Conservation (phyloP, 2,329 filamentous ascomycete species). For the Didymella sp. region DNA sequence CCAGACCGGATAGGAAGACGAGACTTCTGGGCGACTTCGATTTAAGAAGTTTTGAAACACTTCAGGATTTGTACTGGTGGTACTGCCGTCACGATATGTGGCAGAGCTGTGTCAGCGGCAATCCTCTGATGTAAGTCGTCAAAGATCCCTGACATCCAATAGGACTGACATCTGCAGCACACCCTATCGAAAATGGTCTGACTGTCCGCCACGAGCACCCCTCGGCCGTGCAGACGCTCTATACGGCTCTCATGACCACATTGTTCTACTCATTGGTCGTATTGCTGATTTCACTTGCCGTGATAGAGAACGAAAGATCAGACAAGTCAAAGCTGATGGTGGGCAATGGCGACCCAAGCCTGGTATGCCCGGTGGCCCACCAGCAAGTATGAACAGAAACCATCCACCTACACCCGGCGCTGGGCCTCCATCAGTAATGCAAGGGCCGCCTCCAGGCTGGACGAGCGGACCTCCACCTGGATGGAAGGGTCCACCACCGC, state of each 20-base stretch:
- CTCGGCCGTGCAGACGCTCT: constrained; percentile 79
- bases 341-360: constrained; percentile 63
- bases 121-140: constrained; percentile 76
- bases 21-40: constrained; percentile 57
- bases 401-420: constrained; percentile 32
- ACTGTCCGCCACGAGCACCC: constrained; percentile 83
- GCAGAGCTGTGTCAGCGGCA: constrained; percentile 87
- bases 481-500: constrained; percentile 30
- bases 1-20: constrained; percentile 47
- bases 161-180: constrained; percentile 62
- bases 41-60: constrained; percentile 78
- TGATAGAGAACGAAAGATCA: constrained; percentile 80
- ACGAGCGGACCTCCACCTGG: constrained; percentile 28
- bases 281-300: constrained; percentile 78
- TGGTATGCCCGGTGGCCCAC: constrained; percentile 54
- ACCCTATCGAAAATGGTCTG: constrained; percentile 80
- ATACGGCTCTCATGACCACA: constrained; percentile 87
- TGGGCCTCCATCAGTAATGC: constrained; percentile 37
- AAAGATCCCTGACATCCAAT: background rate
- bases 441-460: constrained; percentile 37
- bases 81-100: constrained; percentile 93
- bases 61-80: constrained; percentile 94
- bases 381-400: constrained; percentile 30
- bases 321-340: constrained; percentile 66
- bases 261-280: constrained; percentile 81